Base-by-base conservation (phyloP, 352 stramenopile species). In the Phytopythium delawarense region DNA sequence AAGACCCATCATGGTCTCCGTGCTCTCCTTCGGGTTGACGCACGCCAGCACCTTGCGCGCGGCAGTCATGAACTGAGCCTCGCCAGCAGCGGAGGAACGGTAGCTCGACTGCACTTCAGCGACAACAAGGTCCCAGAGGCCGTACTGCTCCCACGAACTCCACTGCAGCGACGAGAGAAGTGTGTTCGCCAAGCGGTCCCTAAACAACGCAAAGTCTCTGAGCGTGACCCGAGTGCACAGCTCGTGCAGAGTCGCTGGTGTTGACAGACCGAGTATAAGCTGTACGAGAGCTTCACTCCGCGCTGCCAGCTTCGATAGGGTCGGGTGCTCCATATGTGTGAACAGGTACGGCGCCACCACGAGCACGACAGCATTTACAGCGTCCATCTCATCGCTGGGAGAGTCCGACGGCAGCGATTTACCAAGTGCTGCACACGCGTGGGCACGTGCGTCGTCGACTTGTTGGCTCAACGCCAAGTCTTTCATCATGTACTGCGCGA, bases 121-220 rank as follows among this genome's bases (percentile, higher is more conserved):
- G 0, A 91, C 60, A 7, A 93, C 75, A 16, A 94, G 70, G 63
- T 94, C 86, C 86, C 86, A 94, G 60, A 92, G 71, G 1, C 76
- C 77, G 48, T 80, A 89, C 64, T 94, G 86, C 55, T 94, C 84
- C 84, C 84, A 94, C 20, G 86, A 92, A 16, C 67, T 92, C 86
- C 86, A 94, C 55, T 88, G 68, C 15, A 94, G 67, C 18, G 86
- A 94, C 30, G 84, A 84, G 7, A 93, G 66, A 20, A 94, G 62
- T 4, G 91, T 74, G 44, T 85, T 93, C 18, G 84, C 71, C 18
- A 92, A 64, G 1, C 80, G 84, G n/a, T 74, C 81, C 53, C 79
- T 78, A 44, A 92, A 85, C 50, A 95, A 71, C 8, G 76, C 71
- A 61, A 92, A 93, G 54, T 95, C 84, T 42, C 84, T 71, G n/a